These are phyloP conservation scores for Diaporthe citri DNA, from an alignment of 2,329 filamentous ascomycete genomes.

Conservation along the genomic window DNA sequence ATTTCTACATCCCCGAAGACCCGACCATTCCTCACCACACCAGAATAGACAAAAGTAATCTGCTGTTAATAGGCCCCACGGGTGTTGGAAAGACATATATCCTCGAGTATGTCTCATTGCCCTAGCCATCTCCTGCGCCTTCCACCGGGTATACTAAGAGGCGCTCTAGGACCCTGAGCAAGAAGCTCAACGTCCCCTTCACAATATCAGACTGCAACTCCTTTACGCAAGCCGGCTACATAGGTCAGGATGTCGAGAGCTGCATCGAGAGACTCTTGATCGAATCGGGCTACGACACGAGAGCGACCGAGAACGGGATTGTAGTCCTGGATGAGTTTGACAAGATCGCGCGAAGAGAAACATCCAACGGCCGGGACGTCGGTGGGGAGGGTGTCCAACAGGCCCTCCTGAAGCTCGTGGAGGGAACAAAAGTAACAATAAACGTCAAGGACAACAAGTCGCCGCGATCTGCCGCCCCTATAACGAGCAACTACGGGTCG, in stretches of 20 bases:
- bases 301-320: constrained; percentile 88
- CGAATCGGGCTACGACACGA: constrained; percentile 89
- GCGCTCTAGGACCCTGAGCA: constrained; percentile 80
- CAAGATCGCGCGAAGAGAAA: constrained; percentile 92
- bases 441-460: constrained; percentile 85
- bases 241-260: constrained; percentile 96
- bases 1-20: constrained; percentile 65
- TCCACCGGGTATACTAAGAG: constrained; percentile 11
- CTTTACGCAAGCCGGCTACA: constrained; percentile 96
- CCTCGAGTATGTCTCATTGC: constrained; percentile 67
- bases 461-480: constrained; percentile 63
- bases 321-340: constrained; percentile 97
- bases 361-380: constrained; percentile 91
- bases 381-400: constrained; percentile 97
- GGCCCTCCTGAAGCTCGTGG: constrained; percentile 93
- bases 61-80: constrained; percentile 90
- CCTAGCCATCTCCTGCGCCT: neutral
- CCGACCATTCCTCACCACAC: constrained; percentile 60
- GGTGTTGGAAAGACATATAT: constrained; percentile 98
- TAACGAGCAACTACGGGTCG: constrained; percentile 65
- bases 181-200: constrained; percentile 94
- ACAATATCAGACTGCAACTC: constrained; percentile 96
- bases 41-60: constrained; percentile 95
- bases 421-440: constrained; percentile 93
- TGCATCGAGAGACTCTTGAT: constrained; percentile 92